These are phyloP conservation scores for Psilocybe mexicana DNA, from an alignment of 1,284 basidiomycete genomes.

Conservation along the genomic window DNA sequence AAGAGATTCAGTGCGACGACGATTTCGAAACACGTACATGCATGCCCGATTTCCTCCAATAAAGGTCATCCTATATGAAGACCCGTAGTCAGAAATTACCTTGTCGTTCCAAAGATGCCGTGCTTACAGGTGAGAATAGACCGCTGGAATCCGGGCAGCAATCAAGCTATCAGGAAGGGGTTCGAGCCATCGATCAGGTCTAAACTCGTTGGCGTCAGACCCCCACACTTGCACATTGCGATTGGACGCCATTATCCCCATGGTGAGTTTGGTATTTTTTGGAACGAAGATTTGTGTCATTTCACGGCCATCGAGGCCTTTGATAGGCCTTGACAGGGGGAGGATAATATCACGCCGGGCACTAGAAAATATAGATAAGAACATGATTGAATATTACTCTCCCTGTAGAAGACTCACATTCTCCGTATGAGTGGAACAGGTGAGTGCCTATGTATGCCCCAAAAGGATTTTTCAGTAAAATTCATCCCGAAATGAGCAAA, in stretches of 20 bases:
- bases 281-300: conserved; percentile 29
- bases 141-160: conserved; percentile 33
- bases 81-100: neutral
- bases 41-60: neutral
- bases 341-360: conserved; percentile 28
- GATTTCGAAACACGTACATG: neutral
- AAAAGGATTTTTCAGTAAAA: too few species aligned
- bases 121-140: conserved; percentile 37
- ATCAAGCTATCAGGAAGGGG: conserved; percentile 30
- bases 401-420: conserved; percentile 25
- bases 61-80: conserved; percentile 1
- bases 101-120: neutral
- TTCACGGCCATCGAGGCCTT: conserved; percentile 27
- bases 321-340: conserved; percentile 29
- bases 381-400: neutral
- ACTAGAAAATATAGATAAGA: conserved; percentile 9
- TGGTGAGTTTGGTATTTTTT: conserved; percentile 35
- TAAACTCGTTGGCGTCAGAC: conserved; percentile 31
- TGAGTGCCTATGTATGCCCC: conserved; percentile 25
- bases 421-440: conserved; percentile 27
- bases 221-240: conserved; percentile 37
- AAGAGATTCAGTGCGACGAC: too few species aligned
- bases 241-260: conserved; percentile 41
- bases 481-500: neutral
- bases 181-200: conserved; percentile 44